Evolutionary conservation across 495 filamentous ascomycete species (phyloP), one percentile per base, ranked within the genome.

Genomic region (Penicillium fimorum): DNA sequence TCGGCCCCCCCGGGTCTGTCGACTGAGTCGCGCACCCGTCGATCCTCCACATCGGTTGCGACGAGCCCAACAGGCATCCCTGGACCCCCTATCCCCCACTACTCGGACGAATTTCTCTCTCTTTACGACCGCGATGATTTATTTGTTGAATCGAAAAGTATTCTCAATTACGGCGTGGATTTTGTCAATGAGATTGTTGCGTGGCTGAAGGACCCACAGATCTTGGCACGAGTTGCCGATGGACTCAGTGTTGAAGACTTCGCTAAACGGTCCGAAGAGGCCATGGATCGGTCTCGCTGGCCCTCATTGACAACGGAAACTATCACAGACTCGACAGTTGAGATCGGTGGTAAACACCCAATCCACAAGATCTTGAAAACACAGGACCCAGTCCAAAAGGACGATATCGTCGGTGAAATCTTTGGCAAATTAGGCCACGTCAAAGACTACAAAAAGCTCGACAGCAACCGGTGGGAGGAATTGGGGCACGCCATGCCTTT

Each of bases 401-500:
- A 86, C 35, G 81, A 83, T 6, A 86, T 87, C 20, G 84, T 98
- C 50, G 88, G 92, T 20, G 91, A 97, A 66, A 80, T 97, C 40
- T 92, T 87, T 62, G 94, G 94, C 41, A 84, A 88, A 62, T 85
- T 98, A 42, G 92, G 90, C 1, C 81, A 87, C 46, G 84, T 89
- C 58, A 83, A 87, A 35, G 81, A 87, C 35, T 97, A 97, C 65
- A 88, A 82, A 54, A 72, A 80, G 8, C 86, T 94, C 61, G 73
- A 82, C 0, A 75, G 73, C 7, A 93, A 93, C 70, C 82, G 88
- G 40, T 96, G 90, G 89, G 73, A 81, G 10, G 80, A 85, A 18
- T 73, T 93, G 27, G 83, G 82, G 32, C 88, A 91, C 65, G 92
- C 94, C 5, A 84, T 91, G 35, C 89, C 89, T 6, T 92, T 91